Evolutionary conservation across 306 rosid genomes (phyloP).

Genomic region (Spatholobus suberectus): DNA sequence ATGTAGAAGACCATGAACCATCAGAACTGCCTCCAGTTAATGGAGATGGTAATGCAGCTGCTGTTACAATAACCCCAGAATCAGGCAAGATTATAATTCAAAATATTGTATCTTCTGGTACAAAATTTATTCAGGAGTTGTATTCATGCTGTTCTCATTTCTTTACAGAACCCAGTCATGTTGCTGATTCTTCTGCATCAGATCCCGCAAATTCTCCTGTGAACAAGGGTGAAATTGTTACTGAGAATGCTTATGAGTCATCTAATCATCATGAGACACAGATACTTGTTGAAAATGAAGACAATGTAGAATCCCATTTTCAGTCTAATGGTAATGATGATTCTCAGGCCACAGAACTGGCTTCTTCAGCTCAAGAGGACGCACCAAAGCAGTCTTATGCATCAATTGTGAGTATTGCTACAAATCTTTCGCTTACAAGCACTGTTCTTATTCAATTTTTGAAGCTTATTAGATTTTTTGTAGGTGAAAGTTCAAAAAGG

Average conservation of each 20-base stretch:
- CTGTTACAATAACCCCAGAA: conserved; percentile 48
- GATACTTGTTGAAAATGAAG: conserved; percentile 47
- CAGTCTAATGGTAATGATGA: conserved; percentile 60
- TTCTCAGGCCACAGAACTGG: conserved; percentile 49
- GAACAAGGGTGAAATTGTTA: conserved; percentile 43
- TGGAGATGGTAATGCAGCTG: conserved; percentile 47
- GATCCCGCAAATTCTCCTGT: conserved; percentile 49
- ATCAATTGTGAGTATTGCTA: conserved; percentile 65
- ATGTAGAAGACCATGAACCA: conserved; percentile 59
- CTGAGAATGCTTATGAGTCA: conserved; percentile 52
- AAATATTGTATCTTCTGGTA: neutral
- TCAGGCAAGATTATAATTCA: conserved; percentile 52
- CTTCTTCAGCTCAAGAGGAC: conserved; percentile 55
- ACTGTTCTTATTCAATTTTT: conserved; percentile 27
- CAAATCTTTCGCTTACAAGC: conserved; percentile 31
- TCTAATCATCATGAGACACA: conserved; percentile 53
- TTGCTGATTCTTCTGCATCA: conserved; percentile 60
- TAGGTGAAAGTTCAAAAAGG: conserved; percentile 75
- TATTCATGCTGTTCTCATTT: conserved; percentile 26
- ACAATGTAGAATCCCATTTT: conserved; percentile 46
- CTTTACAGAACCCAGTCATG: conserved; percentile 51
- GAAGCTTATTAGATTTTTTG: conserved; percentile 45
- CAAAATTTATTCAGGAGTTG: conserved; percentile 21
- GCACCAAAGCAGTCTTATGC: conserved; percentile 80
- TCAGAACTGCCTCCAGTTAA: conserved; percentile 48